These are phyloP conservation scores for Russula sp. DNA, from an alignment of 768 basidiomycete genomes.

Conservation along the genomic window DNA sequence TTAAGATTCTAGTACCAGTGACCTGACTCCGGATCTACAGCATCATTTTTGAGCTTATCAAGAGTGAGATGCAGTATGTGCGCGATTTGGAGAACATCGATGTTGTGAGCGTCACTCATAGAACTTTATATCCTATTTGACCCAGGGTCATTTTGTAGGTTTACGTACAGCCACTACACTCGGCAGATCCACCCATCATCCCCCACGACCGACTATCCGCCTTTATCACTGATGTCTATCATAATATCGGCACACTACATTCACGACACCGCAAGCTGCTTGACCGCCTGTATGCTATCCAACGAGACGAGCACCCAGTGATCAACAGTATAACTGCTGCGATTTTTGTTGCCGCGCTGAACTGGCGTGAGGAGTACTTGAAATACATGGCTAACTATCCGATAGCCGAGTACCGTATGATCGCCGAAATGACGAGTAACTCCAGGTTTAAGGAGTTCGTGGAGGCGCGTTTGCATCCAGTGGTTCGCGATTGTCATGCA, in stretches of 20 bases:
- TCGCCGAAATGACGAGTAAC: slow-evolving; percentile 82
- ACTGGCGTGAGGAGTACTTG: slow-evolving; percentile 89
- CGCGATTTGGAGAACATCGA: slow-evolving; percentile 86
- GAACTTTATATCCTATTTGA: background rate
- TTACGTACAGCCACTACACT: slow-evolving; percentile 69
- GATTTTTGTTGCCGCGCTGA: slow-evolving; percentile 81
- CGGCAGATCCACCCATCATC: slow-evolving; percentile 74
- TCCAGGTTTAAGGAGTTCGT: slow-evolving; percentile 73
- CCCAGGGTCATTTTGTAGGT: slow-evolving; percentile 41
- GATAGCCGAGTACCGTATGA: slow-evolving; percentile 79
- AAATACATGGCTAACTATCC: slow-evolving; percentile 91
- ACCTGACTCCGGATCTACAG: slow-evolving; percentile 32
- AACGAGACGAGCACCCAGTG: slow-evolving; percentile 78
- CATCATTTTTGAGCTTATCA: slow-evolving; percentile 90
- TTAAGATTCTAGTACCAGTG: background rate
- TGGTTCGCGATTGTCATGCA: background rate
- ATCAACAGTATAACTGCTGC: slow-evolving; percentile 78
- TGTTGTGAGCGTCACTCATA: slow-evolving; percentile 37
- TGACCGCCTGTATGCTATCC: slow-evolving; percentile 75
- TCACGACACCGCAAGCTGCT: slow-evolving; percentile 70
- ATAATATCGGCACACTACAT: slow-evolving; percentile 75
- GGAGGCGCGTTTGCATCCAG: slow-evolving; percentile 44
- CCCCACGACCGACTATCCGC: slow-evolving; percentile 56
- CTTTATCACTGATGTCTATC: slow-evolving; percentile 84
- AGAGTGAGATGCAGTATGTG: slow-evolving; percentile 93